Conservation (phyloP, 2,329 filamentous ascomycete genomes). For the Fusarium oxysporum region DNA sequence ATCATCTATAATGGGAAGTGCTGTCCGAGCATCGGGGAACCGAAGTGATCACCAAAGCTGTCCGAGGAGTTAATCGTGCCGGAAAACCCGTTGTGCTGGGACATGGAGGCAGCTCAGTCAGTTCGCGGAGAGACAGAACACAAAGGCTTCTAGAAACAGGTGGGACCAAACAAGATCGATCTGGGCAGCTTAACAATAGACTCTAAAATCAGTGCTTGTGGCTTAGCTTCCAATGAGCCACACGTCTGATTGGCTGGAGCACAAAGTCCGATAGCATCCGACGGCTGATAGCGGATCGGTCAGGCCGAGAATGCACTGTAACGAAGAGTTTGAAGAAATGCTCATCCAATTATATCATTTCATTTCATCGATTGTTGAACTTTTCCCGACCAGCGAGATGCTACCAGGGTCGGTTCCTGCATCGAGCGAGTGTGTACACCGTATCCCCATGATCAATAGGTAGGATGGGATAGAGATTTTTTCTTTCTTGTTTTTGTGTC, state of each 20-base stretch:
- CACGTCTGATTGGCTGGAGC: constrained; percentile 33
- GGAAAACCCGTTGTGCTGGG: constrained; percentile 24
- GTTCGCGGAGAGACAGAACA: constrained; percentile 17
- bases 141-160: constrained; percentile 14
- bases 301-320: constrained; percentile 36
- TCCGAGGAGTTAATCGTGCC: constrained; percentile 1
- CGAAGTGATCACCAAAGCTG: constrained; percentile 3
- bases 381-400: constrained; percentile 8
- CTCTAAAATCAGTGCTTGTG: constrained; percentile 20
- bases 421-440: constrained; percentile 15
- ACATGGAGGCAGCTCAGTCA: constrained; percentile 5
- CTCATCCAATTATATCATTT: constrained; percentile 26
- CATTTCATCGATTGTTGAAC: constrained; percentile 5
- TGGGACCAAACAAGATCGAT: constrained; percentile 37
- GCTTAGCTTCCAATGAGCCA: constrained; percentile 30
- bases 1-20: constrained; percentile 7
- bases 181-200: constrained; percentile 25
- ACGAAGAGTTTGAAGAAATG: constrained; percentile 13
- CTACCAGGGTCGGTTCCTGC: constrained; percentile 32
- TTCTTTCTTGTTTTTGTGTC: constrained; percentile 1
- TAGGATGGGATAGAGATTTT: constrained; percentile 15
- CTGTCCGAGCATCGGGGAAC: constrained; percentile 2
- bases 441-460: neutral
- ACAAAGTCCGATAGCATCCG: constrained; percentile 28
- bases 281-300: constrained; percentile 38